Percentiles rank a stretch among this genome's conserved stretches.
phyloP scores from a whole-genome alignment of 306 rosid genomes.

The Vigna angularis region DNA sequence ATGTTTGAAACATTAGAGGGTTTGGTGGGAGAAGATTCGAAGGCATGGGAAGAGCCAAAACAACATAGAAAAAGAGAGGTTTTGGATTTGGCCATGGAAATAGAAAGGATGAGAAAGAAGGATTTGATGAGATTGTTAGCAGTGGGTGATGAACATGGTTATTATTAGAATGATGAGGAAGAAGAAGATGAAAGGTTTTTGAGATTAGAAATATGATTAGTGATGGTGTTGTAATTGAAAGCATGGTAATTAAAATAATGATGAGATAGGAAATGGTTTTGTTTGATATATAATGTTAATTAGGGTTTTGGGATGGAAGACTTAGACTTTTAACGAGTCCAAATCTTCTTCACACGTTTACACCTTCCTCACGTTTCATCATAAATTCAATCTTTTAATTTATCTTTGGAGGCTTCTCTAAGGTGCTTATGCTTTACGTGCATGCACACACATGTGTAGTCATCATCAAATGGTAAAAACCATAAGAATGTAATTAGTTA shows the following conservation, averaged over 20 bases:
- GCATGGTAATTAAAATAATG: constrained; percentile 34
- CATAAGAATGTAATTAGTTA: too few species aligned
- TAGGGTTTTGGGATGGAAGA: constrained; percentile 48
- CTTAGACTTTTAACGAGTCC: constrained; percentile 45
- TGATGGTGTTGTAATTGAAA: constrained; percentile 38
- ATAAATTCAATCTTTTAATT: neutral
- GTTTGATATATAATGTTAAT: constrained; percentile 22
- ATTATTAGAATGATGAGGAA: neutral
- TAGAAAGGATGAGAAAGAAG: constrained; percentile 23
- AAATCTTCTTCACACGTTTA: constrained; percentile 43
- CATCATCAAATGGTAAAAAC: too few species aligned
- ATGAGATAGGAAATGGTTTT: constrained; percentile 8
- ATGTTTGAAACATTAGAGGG: constrained; percentile 2
- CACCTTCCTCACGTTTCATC: constrained; percentile 50
- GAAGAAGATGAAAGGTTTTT: constrained; percentile 8
- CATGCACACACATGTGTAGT: too few species aligned
- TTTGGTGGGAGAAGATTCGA: neutral
- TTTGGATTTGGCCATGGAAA: constrained; percentile 65
- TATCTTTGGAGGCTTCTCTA: too few species aligned
- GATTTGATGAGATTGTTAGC: neutral
- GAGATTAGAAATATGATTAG: neutral
- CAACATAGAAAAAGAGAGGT: constrained; percentile 52
- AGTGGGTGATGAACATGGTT: constrained; percentile 7
- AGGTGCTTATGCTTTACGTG: too few species aligned
- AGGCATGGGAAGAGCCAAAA: constrained; percentile 47